Evolutionary conservation across 129 eudicot genomes (phyloP), one percentile per base, ranked within the genome.

Genomic region (Heracleum sosnowskyi): DNA sequence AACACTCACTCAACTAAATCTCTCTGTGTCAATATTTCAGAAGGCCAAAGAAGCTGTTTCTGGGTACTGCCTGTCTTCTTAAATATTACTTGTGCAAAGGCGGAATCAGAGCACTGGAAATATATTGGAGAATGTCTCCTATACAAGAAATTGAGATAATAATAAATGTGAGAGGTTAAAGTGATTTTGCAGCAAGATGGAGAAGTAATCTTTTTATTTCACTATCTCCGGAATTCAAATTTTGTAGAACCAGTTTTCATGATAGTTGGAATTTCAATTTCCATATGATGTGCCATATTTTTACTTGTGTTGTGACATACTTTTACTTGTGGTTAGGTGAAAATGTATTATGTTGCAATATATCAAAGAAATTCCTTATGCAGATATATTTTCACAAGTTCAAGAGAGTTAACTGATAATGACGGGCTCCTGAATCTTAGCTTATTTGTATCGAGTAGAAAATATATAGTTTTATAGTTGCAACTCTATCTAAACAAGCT

Each of bases 31-130:
- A 11, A 42, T 42, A 16, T 81, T 81, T 26, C 88, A 85, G 88
- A 78, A 78, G 75, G 78, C 71, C 76, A 83, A 78, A 83, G 79
- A 74, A 64, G 79, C 75, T 22, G 79, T 64, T 33, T 64, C 42
- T 12, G 40, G 37, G 11, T 26, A 29, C 69, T 41, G 74, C 28
- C 17, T 29, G 42, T 29, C 80, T 62, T 39, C 74, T 66, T 78
- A 42, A 78, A 13, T 63, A 18, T 26, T 29, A 39, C 44, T 22
- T 12, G 79, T 15, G 64, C 28, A 60, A 33, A 31, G 31, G n/a
- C 20, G 18, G 29, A 17, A 76, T 34, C 31, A 34, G 26, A 47
- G 73, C 44, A 69, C 16, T 26, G 29, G 15, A 57, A 28, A 68
- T 28, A 39, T 46, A 26, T 8, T 22, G 46, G 31, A 60, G 73